A percentile compares a stretch with the other conserved stretches of the same genome.
Conservation (phyloP, 2,329 filamentous ascomycete genomes). For the Myriosclerotinia scirpicola region DNA sequence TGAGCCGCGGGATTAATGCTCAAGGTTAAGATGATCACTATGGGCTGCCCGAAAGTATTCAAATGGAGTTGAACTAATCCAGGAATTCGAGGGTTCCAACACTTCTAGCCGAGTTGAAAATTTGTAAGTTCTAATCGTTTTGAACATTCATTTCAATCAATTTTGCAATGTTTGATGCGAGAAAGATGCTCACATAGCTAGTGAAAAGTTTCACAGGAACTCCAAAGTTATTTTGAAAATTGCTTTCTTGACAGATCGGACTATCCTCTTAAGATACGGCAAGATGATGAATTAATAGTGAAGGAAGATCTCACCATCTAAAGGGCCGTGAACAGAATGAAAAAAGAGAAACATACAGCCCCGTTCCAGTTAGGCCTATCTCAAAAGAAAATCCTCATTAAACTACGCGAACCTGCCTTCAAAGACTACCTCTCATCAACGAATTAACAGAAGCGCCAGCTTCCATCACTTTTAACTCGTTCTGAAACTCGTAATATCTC, state of each 20-base stretch:
- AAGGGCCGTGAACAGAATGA: not conserved
- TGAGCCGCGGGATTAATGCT: too few relatives aligned
- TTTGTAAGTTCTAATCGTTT: too few relatives aligned
- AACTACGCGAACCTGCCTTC: not conserved
- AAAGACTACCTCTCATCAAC: too few relatives aligned
- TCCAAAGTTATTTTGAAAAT: not conserved
- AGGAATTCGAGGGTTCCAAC: too few relatives aligned
- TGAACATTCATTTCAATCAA: too few relatives aligned
- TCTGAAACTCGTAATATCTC: too few relatives aligned
- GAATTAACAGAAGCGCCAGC: not conserved
- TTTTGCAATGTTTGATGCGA: too few relatives aligned
- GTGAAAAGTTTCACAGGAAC: too few relatives aligned
- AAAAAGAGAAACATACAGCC: not conserved
- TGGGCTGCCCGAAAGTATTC: too few relatives aligned
- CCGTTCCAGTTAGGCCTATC: not conserved
- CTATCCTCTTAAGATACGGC: not conserved
- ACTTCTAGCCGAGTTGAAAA: too few relatives aligned
- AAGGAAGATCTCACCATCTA: not conserved
- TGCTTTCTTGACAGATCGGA: not conserved
- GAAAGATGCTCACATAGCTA: not conserved
- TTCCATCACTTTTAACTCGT: not conserved
- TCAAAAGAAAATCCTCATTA: not conserved
- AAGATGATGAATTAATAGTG: not conserved
- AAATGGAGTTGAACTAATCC: too few relatives aligned
- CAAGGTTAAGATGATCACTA: too few relatives aligned